Evolutionary conservation across 2,329 filamentous ascomycete species (phyloP).

Genomic region (Graphilbum fragrans): DNA sequence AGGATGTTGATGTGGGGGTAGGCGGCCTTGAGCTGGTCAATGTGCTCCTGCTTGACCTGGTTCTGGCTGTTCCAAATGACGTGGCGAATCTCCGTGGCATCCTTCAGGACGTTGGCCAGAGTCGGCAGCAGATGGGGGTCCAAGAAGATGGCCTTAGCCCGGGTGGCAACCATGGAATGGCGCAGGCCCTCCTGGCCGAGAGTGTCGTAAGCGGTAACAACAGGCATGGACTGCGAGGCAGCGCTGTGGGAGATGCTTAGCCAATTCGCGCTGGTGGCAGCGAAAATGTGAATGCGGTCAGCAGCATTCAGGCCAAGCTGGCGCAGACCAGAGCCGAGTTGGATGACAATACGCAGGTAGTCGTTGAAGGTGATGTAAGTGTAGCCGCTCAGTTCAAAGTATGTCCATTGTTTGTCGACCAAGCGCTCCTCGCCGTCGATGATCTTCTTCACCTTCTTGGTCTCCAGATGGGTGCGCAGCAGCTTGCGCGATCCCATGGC

Average conservation of each 20-base stretch:
- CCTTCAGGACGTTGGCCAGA: conserved; percentile 39
- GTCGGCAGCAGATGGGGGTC: conserved; percentile 58
- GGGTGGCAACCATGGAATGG: conserved; percentile 62
- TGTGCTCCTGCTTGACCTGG: conserved; percentile 35
- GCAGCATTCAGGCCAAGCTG: conserved; percentile 57
- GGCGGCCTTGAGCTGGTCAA: conserved; percentile 36
- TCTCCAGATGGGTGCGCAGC: conserved; percentile 66
- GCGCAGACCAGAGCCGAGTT: conserved; percentile 58
- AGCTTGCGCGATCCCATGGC: conserved; percentile 60
- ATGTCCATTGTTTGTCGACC: conserved; percentile 79
- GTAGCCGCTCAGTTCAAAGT: conserved; percentile 73
- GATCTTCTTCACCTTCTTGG: conserved; percentile 82
- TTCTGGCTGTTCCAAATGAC: conserved; percentile 45
- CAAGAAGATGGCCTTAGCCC: conserved; percentile 59
- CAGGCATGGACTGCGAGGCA: conserved; percentile 65
- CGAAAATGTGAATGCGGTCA: conserved; percentile 70
- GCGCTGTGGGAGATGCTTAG: conserved; percentile 37
- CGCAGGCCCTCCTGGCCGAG: conserved; percentile 64
- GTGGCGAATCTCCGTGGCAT: conserved; percentile 34
- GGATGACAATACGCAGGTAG: conserved; percentile 58
- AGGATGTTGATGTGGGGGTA: conserved; percentile 33
- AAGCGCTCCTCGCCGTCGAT: conserved; percentile 68
- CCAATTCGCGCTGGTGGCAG: conserved; percentile 53
- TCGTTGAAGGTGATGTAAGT: conserved; percentile 66
- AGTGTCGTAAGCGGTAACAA: conserved; percentile 76